phyloP scores from a whole-genome alignment of 345 rosid species.

The Salix viminalis region DNA sequence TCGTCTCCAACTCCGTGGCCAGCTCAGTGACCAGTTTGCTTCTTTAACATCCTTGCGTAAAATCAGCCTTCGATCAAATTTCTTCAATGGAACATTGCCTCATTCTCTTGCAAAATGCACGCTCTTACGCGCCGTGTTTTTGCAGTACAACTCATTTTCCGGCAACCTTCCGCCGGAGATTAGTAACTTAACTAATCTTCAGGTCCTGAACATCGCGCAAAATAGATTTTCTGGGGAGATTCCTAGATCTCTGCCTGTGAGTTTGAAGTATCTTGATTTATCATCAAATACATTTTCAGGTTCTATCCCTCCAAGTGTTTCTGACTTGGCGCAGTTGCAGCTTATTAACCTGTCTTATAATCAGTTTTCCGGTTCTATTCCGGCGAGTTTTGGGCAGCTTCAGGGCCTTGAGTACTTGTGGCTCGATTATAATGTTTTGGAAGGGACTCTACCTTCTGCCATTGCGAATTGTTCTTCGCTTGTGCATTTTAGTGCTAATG shows the following conservation, averaged over 20 bases:
- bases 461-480: conserved; percentile 75
- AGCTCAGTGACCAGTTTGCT: conserved; percentile 52
- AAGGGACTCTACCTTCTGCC: conserved; percentile 79
- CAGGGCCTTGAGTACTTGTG: conserved; percentile 65
- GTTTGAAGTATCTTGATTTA: conserved; percentile 56
- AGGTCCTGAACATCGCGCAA: conserved; percentile 55
- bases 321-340: conserved; percentile 54
- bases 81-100: conserved; percentile 72
- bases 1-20: conserved; percentile 68
- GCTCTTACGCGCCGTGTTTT: conserved; percentile 59
- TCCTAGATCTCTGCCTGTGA: conserved; percentile 39
- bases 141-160: conserved; percentile 83
- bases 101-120: conserved; percentile 64
- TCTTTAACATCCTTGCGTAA: conserved; percentile 48
- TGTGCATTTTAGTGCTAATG: conserved; percentile 68
- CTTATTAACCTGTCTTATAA: conserved; percentile 77
- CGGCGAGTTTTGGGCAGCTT: conserved; percentile 59
- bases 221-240: conserved; percentile 73
- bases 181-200: conserved; percentile 52
- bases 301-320: conserved; percentile 44
- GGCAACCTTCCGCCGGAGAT: conserved; percentile 58
- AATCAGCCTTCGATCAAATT: conserved; percentile 72
- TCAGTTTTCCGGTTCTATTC: conserved; percentile 65
- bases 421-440: conserved; percentile 61
- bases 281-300: conserved; percentile 76